Evolutionary conservation across 2,329 filamentous ascomycete species (phyloP), one percentile per base, ranked within the genome.

Genomic region (Fusarium hainanense): DNA sequence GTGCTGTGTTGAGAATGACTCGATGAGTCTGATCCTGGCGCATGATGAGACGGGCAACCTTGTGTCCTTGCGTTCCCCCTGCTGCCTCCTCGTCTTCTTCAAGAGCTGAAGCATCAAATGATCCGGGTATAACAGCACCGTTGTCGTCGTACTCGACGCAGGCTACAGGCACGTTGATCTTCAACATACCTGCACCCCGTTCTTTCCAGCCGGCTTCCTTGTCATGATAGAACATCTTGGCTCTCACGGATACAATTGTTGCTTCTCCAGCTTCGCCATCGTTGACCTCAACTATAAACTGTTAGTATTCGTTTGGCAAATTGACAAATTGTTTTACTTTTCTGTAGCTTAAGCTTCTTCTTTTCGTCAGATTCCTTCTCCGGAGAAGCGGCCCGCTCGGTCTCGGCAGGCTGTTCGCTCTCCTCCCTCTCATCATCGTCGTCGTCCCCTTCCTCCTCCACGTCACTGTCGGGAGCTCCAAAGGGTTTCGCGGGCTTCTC

Each of bases 1-100:
- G 85, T 2, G 90, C 89, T 2, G 92, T 93, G 81, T 98, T 98
- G 52, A 98, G 84, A 66, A 97, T 90, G 56, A 98, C 89, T 23
- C 93, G 89, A 75, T 94, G 90, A 2, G 93, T 96, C 64, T 94
- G 93, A 75, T 98, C 94, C 71, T 97, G 93, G 20, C 95, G 91
- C 89, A 98, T 94, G 66, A 98, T 87, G 70, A 98, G 87, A 43
- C 95, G 91, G 25, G 91, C 86, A 59, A 88, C 83, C 69, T 86
- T 85, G 54, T 82, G 79, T 20, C 72, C 70, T 61, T 73, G 68
- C 10, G 62, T 50, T 4, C 69, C 72, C 41, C 74, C 76, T 21
- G 71, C 73, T 6, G 71, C 76, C 42, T 75, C 79, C 13, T 83
- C 81, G 20, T 85, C 82, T 5, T 84, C 79, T 52, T 85, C 84